phyloP scores from a whole-genome alignment of 139 green algal genomes.

The Tetraselmis striata region DNA sequence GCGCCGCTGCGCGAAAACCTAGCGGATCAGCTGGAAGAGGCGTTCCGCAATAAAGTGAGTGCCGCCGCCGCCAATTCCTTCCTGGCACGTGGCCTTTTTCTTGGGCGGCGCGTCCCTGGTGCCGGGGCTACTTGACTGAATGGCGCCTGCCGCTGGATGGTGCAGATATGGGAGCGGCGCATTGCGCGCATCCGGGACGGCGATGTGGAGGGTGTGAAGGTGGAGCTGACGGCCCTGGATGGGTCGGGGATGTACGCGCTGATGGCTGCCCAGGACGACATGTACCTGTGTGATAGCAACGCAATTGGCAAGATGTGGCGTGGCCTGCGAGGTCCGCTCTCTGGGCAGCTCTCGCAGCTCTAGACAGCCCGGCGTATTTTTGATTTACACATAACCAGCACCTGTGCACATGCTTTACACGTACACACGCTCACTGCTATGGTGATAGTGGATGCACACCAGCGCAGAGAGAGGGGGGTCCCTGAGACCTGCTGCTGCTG shows the following conservation, averaged over 20 bases:
- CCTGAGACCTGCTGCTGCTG: no score
- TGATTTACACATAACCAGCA: no score
- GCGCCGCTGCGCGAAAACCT: conserved; percentile 27
- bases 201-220: neutral
- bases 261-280: conserved; percentile 29
- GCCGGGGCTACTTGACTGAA: neutral
- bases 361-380: no score
- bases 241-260: conserved; percentile 33
- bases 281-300: conserved; percentile 32
- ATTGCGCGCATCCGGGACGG: neutral
- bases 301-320: conserved; percentile 24
- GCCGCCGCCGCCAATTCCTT: conserved; percentile 9
- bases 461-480: no score
- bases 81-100: neutral
- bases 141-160: conserved; percentile 1
- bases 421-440: no score
- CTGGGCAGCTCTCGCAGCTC: no score
- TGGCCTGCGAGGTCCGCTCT: neutral
- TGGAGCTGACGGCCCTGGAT: neutral
- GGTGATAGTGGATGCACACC: no score
- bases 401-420: no score
- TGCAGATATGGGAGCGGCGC: neutral
- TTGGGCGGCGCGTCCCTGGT: neutral
- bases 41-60: conserved; percentile 25
- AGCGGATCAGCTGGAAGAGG: conserved; percentile 52